Conservation (phyloP, 139 green algal genomes). For the Micractinium conductrix region DNA sequence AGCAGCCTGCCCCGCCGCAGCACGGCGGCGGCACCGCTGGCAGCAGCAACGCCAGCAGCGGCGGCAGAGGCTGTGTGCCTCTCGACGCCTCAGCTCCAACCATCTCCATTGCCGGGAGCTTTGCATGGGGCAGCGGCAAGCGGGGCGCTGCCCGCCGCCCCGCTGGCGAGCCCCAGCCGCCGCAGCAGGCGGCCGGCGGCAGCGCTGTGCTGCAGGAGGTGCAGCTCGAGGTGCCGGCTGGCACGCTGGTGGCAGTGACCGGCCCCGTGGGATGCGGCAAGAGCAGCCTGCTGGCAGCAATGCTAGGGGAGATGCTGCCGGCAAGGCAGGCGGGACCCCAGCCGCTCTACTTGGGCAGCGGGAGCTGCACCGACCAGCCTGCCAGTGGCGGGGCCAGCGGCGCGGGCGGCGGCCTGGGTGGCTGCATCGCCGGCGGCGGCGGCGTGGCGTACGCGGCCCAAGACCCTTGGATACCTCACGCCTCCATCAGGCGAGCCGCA, state of each 20-base stretch:
- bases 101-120: too few species aligned
- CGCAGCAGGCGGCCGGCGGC: not conserved
- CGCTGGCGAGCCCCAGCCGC: too few species aligned
- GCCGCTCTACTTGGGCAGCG: too few species aligned
- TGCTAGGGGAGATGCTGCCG: conserved; percentile 72
- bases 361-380: not conserved
- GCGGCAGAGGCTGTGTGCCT: not conserved
- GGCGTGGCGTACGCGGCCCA: conserved; percentile 67
- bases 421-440: not conserved
- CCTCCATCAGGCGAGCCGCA: conserved; percentile 52
- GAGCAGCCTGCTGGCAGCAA: conserved; percentile 69
- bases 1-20: not conserved
- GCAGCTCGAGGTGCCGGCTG: conserved; percentile 46
- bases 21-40: not conserved
- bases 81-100: too few species aligned
- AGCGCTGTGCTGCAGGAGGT: conserved; percentile 49
- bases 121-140: not conserved
- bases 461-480: conserved; percentile 69
- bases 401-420: not conserved
- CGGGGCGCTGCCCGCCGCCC: not conserved
- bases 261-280: conserved; percentile 81
- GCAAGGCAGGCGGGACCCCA: too few species aligned
- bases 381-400: not conserved
- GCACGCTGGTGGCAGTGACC: conserved; percentile 68
- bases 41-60: not conserved